Base-by-base conservation (phyloP, 2,329 filamentous ascomycete species). In the Ambrosiella beaveri region DNA sequence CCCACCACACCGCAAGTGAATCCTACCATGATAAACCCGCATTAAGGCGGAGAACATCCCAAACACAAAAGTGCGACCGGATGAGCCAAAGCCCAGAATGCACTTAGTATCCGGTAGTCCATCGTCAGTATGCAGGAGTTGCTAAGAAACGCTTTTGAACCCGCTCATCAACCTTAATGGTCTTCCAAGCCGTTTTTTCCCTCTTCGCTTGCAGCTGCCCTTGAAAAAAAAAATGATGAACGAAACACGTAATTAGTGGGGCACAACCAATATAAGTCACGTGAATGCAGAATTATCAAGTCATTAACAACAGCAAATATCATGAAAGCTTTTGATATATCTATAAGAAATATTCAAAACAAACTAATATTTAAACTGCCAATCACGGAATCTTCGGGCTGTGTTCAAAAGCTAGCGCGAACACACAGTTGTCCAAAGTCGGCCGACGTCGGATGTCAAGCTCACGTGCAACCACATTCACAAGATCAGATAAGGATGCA, bases 401-500 rank as follows among this genome's bases (percentile, higher is more conserved):
- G 27, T 27, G 27, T 27, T 27, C 27, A 27, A 4, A 27, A 27
- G 27, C 3, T 47, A 13, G 17, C 27, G 13, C 47, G 11, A 35
- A 11, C 27, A 11, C 15, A 11, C 7, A 36, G 2, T 36, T 11
- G 5, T n/a, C 11, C 6, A 7, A 11, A 17, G 8, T 13, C 27
- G 38, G 52, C 52, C 52, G 52, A 54, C 52, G 15, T 54, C 52
- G 52, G 52, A 54, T 44, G 37, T 36, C 12, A 51, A 8, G 40
- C 44, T 7, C n/a, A 5, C n/a, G 19, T 15, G 15, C 37, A 41
- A 54, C 52, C 52, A 41, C 52, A 54, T 35, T 38, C 9, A 15
- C 9, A 41, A 40, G 52, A 54, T 54, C 52, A 44, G 52, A 54
- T 54, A 54, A 54, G 52, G 52, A 54, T 54, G 13, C 17, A 41